Conservation (phyloP, 805 yeast genomes). For the Maudiozyma serrabonitensis region DNA sequence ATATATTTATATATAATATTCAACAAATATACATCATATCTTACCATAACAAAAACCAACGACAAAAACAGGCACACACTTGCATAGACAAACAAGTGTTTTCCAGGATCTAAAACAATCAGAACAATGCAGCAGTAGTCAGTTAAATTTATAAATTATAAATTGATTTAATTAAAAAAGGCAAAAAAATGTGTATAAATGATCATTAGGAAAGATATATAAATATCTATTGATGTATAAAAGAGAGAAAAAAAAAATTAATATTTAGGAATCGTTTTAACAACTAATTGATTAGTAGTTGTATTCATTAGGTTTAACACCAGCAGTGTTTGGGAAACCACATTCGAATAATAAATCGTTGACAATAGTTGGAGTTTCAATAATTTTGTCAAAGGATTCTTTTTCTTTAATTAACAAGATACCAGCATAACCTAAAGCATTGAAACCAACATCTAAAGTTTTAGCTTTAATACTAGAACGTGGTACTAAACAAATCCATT, state of each 20-base stretch:
- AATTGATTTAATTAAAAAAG: too few relatives aligned
- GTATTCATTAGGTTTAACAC: constrained; percentile 49
- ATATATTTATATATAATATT: background rate
- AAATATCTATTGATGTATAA: background rate
- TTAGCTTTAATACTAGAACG: constrained; percentile 41
- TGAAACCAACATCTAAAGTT: constrained; percentile 20
- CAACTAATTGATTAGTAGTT: constrained; percentile 36
- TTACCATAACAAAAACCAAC: too few relatives aligned
- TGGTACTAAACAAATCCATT: constrained; percentile 84
- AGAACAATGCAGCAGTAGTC: too few relatives aligned
- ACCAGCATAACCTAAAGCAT: constrained; percentile 54
- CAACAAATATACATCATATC: background rate
- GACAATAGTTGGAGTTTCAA: constrained; percentile 36
- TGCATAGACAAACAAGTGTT: too few relatives aligned
- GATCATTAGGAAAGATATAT: too few relatives aligned
- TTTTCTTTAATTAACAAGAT: constrained; percentile 64
- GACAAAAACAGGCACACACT: too few relatives aligned
- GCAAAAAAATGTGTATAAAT: too few relatives aligned
- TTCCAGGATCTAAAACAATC: too few relatives aligned
- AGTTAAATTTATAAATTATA: too few relatives aligned
- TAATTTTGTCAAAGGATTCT: constrained; percentile 40
- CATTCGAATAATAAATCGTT: constrained; percentile 47
- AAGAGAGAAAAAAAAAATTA: background rate
- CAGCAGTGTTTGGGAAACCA: constrained; percentile 58
- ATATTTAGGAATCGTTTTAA: background rate